Percentiles rank a stretch among this genome's conserved stretches.
Conservation (phyloP, 2,329 filamentous ascomycete species). For the Stromatinia cepivora region DNA sequence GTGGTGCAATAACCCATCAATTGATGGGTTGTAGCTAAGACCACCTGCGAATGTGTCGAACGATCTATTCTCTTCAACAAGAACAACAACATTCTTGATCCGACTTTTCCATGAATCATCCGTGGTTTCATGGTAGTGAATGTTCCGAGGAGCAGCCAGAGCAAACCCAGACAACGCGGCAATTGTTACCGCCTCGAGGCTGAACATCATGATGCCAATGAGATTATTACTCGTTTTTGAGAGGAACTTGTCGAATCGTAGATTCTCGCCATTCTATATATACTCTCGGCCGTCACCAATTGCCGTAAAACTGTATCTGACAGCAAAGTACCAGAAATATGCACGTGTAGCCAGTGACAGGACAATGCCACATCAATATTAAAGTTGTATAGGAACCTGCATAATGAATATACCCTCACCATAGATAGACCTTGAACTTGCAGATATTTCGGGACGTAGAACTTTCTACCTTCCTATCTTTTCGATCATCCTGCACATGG, state of each 20-base stretch:
- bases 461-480: slow-evolving; percentile 22
- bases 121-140: slow-evolving; percentile 26
- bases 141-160: slow-evolving; percentile 29
- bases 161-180: slow-evolving; percentile 30
- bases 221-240: neutral
- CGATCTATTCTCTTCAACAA: slow-evolving; percentile 47
- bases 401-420: neutral
- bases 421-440: slow-evolving; percentile 10
- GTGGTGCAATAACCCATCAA: slow-evolving; percentile 43
- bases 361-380: slow-evolving; percentile 11
- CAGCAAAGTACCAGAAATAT: neutral
- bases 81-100: slow-evolving; percentile 51
- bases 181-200: slow-evolving; percentile 20
- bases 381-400: neutral
- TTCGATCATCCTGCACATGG: slow-evolving; percentile 17
- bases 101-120: slow-evolving; percentile 39
- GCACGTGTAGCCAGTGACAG: slow-evolving; percentile 22
- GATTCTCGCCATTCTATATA: slow-evolving; percentile 12
- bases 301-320: neutral
- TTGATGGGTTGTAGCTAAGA: slow-evolving; percentile 42
- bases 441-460: slow-evolving; percentile 10
- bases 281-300: neutral
- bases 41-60: slow-evolving; percentile 47
- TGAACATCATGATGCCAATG: slow-evolving; percentile 18
- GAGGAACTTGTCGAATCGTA: neutral